Evolutionary conservation across 441 rosid species (phyloP), one percentile per base, ranked within the genome.

Genomic region (Croton setiger): DNA sequence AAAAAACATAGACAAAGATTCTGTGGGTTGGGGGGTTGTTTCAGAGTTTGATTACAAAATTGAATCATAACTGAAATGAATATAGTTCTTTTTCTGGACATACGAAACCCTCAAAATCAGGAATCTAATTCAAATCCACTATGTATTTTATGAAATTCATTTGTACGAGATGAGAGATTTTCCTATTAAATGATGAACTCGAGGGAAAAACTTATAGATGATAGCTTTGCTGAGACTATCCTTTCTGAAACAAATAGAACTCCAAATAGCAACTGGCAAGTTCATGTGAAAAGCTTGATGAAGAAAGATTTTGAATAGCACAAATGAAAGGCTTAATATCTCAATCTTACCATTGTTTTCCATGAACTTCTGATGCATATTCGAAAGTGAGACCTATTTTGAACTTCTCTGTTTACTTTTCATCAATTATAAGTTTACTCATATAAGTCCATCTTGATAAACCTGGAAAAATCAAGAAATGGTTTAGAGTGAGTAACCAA

Each of bases 241-340:
- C 18, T 52, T 52, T 8, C 0, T 52, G 55, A 27, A 56, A 27
- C n/a, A 55, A 23, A 27, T 31, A 31, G 17, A 27, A 27, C 37
- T 18, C 15, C 8, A 52, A 21, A 12, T 31, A 12, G 58, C 58
- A 55, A 27, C 23, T 55, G 27, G 37, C 60, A 56, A 13, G 59
- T 11, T 12, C 36, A 55, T 15, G 0, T 56, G 60, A 11, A 23
- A 27, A 56, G 5, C 17, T 17, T 21, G 31, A 14, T 2, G 2
- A 27, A 62, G 23, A 18, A 62, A 61, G 33, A 51, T 49, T 41
- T 61, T 43, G 66, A 62, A 44, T 23, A 44, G 53, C n/a, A 12
- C 52, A 21, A 13, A 21, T 14, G 23, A 62, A 62, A 21, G 66
- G 37, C 44, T 62, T 43, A 13, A 62, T 20, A 10, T 44, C 33